Conservation (phyloP, 1,284 basidiomycete genomes). For the Cutaneotrichosporon sp. region DNA sequence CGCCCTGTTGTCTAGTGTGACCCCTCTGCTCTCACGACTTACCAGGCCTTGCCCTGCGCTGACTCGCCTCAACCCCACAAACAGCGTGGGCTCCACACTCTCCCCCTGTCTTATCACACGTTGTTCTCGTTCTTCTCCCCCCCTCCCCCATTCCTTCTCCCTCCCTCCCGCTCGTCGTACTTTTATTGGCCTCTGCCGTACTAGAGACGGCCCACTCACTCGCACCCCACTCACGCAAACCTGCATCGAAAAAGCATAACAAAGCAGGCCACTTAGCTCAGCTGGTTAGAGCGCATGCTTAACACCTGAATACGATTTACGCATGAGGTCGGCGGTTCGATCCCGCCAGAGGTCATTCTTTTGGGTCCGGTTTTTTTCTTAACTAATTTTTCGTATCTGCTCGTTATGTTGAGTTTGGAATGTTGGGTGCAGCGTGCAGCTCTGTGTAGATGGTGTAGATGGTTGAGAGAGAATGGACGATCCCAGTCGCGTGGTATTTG, state of each 20-base stretch:
- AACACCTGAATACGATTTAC: not conserved
- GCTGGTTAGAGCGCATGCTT: slow-evolving; percentile 3
- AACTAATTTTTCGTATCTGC: not conserved
- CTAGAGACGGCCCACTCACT: not conserved
- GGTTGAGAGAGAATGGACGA: too few species aligned
- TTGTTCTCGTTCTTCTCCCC: not conserved
- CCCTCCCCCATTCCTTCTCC: not conserved
- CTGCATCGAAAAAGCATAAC: not conserved
- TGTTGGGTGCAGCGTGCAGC: too few species aligned
- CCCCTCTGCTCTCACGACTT: not conserved
- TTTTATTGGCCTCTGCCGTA: not conserved
- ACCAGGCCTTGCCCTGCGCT: not conserved
- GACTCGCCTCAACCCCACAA: too few species aligned
- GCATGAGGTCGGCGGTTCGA: slow-evolving; percentile 3
- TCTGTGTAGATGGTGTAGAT: too few species aligned
- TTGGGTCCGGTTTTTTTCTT: not conserved
- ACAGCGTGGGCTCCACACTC: not conserved
- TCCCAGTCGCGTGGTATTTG: not conserved
- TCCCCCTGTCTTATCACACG: not conserved
- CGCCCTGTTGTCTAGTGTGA: not conserved
- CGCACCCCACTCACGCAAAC: not conserved
- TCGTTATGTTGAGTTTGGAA: too few species aligned
- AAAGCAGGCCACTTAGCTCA: not conserved
- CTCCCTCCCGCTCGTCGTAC: not conserved
- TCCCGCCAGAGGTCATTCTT: slow-evolving; percentile 2